Evolutionary conservation across 108 stramenopile genomes (phyloP).

Genomic region (Nannochloropsis salina): DNA sequence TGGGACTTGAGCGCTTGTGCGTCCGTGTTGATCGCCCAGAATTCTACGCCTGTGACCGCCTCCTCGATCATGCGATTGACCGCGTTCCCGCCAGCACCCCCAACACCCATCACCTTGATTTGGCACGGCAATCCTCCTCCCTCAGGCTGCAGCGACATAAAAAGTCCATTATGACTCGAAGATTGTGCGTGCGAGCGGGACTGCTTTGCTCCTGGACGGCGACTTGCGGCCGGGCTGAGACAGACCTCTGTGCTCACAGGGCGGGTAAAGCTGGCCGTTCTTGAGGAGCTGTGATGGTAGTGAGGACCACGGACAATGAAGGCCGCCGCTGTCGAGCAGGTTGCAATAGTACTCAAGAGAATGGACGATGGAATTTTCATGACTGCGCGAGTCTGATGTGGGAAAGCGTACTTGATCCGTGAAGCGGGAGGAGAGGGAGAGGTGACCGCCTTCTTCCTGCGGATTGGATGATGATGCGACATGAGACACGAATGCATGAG

Average conservation of each 20-base stretch:
- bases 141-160: background rate
- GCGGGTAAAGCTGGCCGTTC: background rate
- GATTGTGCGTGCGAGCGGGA: background rate
- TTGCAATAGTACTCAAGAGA: background rate
- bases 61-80: constrained; percentile 72
- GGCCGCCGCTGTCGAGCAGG: background rate
- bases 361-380: background rate
- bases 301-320: background rate
- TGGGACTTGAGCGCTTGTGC: constrained; percentile 68
- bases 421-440: background rate
- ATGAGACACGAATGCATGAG: no score
- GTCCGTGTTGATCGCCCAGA: constrained; percentile 84
- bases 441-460: background rate
- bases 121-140: constrained; percentile 26
- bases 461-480: no score
- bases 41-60: constrained; percentile 71
- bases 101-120: constrained; percentile 63
- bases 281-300: background rate
- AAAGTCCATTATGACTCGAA: background rate
- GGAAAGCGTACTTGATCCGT: background rate
- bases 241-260: background rate
- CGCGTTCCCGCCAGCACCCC: constrained; percentile 69
- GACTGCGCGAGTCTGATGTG: background rate
- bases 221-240: background rate
- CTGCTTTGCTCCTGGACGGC: background rate